Evolutionary conservation across 2,329 filamentous ascomycete genomes (phyloP).

Genomic region (Neofusicoccum sp.): DNA sequence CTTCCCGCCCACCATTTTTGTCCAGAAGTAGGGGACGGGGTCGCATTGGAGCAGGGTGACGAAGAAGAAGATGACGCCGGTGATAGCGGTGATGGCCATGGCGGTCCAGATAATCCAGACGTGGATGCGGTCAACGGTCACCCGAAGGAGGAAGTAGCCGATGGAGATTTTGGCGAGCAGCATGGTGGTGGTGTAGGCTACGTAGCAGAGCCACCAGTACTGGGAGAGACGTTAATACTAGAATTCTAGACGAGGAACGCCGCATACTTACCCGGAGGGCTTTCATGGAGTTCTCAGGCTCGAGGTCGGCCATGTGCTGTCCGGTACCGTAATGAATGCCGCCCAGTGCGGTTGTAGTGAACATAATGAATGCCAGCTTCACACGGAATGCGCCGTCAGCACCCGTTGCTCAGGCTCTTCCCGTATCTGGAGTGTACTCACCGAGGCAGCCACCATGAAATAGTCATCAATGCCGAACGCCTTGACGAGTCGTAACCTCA

Average conservation of each 20-base stretch:
- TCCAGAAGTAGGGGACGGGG: conserved; percentile 52
- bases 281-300: conserved; percentile 23
- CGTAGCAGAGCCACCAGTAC: conserved; percentile 18
- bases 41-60: conserved; percentile 52
- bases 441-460: conserved; percentile 33
- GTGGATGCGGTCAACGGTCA: not conserved
- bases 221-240: not conserved
- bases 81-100: conserved; percentile 36
- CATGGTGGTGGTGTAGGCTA: conserved; percentile 15
- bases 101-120: conserved; percentile 38
- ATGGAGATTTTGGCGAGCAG: not conserved
- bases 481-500: conserved; percentile 34
- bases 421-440: conserved; percentile 20
- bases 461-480: conserved; percentile 37
- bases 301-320: conserved; percentile 24
- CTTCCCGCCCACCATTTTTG: conserved; percentile 34
- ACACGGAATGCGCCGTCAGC: conserved; percentile 20
- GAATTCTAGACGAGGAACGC: not conserved
- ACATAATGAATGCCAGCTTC: conserved; percentile 27
- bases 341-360: conserved; percentile 22
- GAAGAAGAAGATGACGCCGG: conserved; percentile 45
- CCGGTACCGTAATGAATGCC: conserved; percentile 15
- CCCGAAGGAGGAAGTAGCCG: conserved; percentile 3
- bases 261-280: conserved; percentile 23
- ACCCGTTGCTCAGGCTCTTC: not conserved